A percentile compares a stretch with the other conserved stretches of the same genome.
These are phyloP conservation scores for Aureobasidium sp. DNA, from an alignment of 2,329 filamentous ascomycete species.

Conservation along the genomic window DNA sequence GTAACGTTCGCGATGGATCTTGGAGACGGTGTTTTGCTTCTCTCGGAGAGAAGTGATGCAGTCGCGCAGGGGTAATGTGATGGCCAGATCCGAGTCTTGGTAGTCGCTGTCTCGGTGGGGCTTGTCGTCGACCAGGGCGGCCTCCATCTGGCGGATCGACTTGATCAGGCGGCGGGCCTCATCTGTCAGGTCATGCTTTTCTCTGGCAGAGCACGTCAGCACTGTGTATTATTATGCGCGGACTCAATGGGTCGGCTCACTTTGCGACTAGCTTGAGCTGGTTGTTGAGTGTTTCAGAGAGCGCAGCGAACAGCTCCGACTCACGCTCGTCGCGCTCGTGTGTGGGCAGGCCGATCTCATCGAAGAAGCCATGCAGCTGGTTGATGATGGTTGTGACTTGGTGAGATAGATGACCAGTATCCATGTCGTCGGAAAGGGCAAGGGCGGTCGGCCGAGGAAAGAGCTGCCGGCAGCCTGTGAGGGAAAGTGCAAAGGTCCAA, in stretches of 20 bases:
- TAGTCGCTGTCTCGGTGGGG: conserved; percentile 53
- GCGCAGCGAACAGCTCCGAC: conserved; percentile 81
- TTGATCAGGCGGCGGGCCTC: conserved; percentile 80
- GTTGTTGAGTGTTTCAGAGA: conserved; percentile 85
- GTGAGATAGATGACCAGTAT: conserved; percentile 85
- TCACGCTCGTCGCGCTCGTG: conserved; percentile 90
- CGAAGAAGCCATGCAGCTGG: conserved; percentile 89
- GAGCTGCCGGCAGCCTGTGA: conserved; percentile 23
- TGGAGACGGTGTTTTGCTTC: conserved; percentile 72
- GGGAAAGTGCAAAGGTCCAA: not conserved
- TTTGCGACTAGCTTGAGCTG: conserved; percentile 76
- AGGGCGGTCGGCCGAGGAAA: conserved; percentile 1
- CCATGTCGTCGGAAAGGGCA: conserved; percentile 46
- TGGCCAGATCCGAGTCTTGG: conserved; percentile 60
- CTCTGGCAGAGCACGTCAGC: conserved; percentile 34
- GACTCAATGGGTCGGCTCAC: conserved; percentile 29
- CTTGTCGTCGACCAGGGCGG: conserved; percentile 71
- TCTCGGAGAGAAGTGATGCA: conserved; percentile 78
- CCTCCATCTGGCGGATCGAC: conserved; percentile 87
- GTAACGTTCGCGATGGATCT: conserved; percentile 81
- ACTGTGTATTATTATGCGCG: not conserved
- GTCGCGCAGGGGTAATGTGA: conserved; percentile 74
- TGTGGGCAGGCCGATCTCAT: conserved; percentile 90
- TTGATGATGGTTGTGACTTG: conserved; percentile 92
- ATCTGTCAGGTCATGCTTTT: conserved; percentile 86